Conservation (phyloP, 1,284 basidiomycete genomes). For the Ustilago tritici region DNA sequence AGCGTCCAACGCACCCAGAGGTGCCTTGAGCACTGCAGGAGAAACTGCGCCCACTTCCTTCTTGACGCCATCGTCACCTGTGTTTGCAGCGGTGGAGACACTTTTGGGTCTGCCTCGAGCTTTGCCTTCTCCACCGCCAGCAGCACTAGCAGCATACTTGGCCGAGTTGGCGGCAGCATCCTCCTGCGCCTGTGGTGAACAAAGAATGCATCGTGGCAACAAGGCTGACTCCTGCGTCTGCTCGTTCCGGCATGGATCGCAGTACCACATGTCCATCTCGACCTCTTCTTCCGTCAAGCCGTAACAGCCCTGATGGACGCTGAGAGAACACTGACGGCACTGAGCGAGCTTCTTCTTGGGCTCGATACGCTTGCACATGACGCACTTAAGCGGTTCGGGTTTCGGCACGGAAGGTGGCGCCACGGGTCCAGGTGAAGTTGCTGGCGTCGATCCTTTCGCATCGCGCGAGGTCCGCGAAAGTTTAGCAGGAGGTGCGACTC, state of each 20-base stretch:
- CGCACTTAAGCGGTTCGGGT: constrained; percentile 60
- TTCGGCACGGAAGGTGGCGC: constrained; percentile 30
- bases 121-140: constrained; percentile 26
- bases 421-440: constrained; percentile 21
- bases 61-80: constrained; percentile 23
- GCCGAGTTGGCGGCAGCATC: constrained; percentile 46
- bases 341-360: constrained; percentile 63
- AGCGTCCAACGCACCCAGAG: constrained; percentile 76
- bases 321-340: constrained; percentile 63
- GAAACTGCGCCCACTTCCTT: constrained; percentile 22
- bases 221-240: constrained; percentile 55
- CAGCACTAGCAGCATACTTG: constrained; percentile 27
- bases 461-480: constrained; percentile 39
- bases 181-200: constrained; percentile 42
- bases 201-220: constrained; percentile 62
- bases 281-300: constrained; percentile 59
- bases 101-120: constrained; percentile 27
- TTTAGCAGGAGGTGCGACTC: constrained; percentile 64
- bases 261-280: constrained; percentile 56
- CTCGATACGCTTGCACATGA: constrained; percentile 64
- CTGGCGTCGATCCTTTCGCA: constrained; percentile 31
- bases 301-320: constrained; percentile 65
- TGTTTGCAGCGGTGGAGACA: constrained; percentile 10
- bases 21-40: constrained; percentile 15
- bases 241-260: constrained; percentile 66